Evolutionary conservation across 768 basidiomycete species (phyloP).

Genomic region (Kwoniella sp.): DNA sequence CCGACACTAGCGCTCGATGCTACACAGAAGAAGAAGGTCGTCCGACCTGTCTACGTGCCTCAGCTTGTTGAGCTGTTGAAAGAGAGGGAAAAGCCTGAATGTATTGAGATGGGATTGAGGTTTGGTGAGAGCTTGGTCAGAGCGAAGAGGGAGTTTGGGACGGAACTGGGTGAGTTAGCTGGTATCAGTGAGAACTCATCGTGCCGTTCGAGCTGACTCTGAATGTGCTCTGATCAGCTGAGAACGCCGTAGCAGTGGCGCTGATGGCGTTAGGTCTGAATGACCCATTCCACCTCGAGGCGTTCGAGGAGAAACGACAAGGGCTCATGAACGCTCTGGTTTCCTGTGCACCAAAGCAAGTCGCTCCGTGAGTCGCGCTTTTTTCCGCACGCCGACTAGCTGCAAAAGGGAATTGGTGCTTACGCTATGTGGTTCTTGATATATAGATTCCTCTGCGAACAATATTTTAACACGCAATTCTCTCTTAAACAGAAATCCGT

Average conservation of each 20-base stretch:
- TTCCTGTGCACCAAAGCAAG: conserved; percentile 71
- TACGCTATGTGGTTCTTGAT: too few relatives aligned
- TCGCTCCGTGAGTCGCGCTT: conserved; percentile 85
- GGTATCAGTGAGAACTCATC: background rate
- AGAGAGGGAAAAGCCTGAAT: conserved; percentile 67
- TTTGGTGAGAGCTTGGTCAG: conserved; percentile 81
- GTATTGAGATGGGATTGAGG: conserved; percentile 75
- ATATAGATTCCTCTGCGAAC: conserved; percentile 75
- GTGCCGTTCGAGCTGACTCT: background rate
- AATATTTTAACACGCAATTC: conserved; percentile 92
- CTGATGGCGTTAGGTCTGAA: conserved; percentile 73
- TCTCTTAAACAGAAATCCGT: conserved; percentile 80
- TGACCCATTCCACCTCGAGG: conserved; percentile 80
- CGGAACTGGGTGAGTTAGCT: conserved; percentile 74
- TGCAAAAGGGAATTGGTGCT: too few relatives aligned
- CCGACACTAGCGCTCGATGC: conserved; percentile 72
- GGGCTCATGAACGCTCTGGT: conserved; percentile 77
- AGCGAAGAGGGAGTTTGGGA: conserved; percentile 79
- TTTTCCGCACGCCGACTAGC: too few relatives aligned
- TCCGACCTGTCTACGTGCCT: conserved; percentile 84
- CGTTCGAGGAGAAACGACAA: conserved; percentile 75
- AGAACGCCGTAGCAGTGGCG: conserved; percentile 82
- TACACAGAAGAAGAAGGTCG: conserved; percentile 63
- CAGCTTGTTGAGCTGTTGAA: conserved; percentile 81
- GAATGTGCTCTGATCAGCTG: conserved; percentile 62